Percentiles rank a stretch among this genome's conserved stretches.
phyloP scores from a whole-genome alignment of 2,329 filamentous ascomycete genomes.

The Penicillium sp. region DNA sequence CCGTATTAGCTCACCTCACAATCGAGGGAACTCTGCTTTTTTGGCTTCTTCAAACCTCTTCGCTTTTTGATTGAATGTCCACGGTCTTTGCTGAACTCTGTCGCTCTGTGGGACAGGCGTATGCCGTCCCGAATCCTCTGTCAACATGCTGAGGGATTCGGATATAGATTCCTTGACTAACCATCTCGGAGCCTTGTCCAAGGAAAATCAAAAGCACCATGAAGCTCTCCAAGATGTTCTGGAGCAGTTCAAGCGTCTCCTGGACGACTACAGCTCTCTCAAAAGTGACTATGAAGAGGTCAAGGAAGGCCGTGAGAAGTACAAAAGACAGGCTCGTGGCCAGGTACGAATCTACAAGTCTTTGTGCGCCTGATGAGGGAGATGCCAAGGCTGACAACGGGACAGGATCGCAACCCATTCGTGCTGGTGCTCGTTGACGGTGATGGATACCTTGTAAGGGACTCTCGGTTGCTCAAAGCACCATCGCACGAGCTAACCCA shows the following conservation, averaged over 20 bases:
- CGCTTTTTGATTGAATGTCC: slow-evolving; percentile 12
- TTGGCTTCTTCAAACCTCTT: background rate
- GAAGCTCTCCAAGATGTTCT: slow-evolving; percentile 37
- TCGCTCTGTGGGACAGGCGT: slow-evolving; percentile 19
- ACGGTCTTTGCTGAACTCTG: background rate
- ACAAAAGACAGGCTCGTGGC: slow-evolving; percentile 55
- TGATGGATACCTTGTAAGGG: slow-evolving; percentile 55
- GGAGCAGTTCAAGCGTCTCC: slow-evolving; percentile 46
- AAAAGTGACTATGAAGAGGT: slow-evolving; percentile 62
- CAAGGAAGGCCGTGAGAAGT: slow-evolving; percentile 55
- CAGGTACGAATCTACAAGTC: slow-evolving; percentile 32
- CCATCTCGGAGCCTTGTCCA: slow-evolving; percentile 20
- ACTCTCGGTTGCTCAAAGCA: background rate
- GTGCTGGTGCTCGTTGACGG: slow-evolving; percentile 64
- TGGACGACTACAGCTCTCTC: slow-evolving; percentile 57
- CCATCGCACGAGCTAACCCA: slow-evolving; percentile 54
- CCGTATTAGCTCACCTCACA: background rate
- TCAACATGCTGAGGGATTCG: slow-evolving; percentile 26
- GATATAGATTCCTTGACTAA: slow-evolving; percentile 29
- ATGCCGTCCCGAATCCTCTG: slow-evolving; percentile 18
- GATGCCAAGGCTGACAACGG: slow-evolving; percentile 9
- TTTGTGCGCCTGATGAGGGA: background rate
- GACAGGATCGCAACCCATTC: slow-evolving; percentile 57
- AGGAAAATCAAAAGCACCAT: slow-evolving; percentile 32
- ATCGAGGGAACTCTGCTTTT: background rate